Base-by-base conservation (phyloP, 345 rosid genomes). In the Citrus trifoliata region DNA sequence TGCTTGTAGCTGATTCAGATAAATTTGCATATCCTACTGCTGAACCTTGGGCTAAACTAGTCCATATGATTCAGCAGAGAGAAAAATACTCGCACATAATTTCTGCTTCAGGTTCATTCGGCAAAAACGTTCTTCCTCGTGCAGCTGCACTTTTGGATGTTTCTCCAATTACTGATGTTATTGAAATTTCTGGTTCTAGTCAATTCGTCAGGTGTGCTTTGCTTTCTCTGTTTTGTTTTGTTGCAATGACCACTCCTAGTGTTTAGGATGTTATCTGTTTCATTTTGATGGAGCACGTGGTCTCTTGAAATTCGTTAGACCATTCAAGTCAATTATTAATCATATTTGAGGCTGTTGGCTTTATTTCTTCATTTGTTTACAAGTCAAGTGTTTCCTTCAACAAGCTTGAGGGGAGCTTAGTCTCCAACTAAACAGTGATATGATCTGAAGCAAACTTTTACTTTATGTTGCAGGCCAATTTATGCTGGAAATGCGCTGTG, bases 401-500 rank as follows among this genome's bases (percentile, higher is more conserved):
- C 38, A 25, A 18, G 8, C 35, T 37, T 73, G 24, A 59, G 65
- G 4, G n/a, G 24, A 42, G 46, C 21, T 35, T 28, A 19, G 32
- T 73, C 25, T 55, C 46, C n/a, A 56, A 46, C 59, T 65, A 56
- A 76, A 66, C 22, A 28, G 7, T 75, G 6, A 42, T 38, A 24
- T 40, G 78, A 74, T 81, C 24, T 51, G 68, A 73, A 48, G 27
- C 56, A 42, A 59, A 40, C 27, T 70, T 55, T 58, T 78, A 2
- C 67, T 66, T 71, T 61, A 48, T 77, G 68, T 79, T 66, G 60
- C 89, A 96, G 99, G 90, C 99, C 99, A 70, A 94, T 96, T 79
- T 96, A 94, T 87, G 99, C 99, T 14, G 99, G 99, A 85, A 96
- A 96, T 82, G 99, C 98, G 4, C 92, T 96, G 58, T 94, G 94